Conservation (phyloP, 495 filamentous ascomycete genomes). For the Platismatia glauca region DNA sequence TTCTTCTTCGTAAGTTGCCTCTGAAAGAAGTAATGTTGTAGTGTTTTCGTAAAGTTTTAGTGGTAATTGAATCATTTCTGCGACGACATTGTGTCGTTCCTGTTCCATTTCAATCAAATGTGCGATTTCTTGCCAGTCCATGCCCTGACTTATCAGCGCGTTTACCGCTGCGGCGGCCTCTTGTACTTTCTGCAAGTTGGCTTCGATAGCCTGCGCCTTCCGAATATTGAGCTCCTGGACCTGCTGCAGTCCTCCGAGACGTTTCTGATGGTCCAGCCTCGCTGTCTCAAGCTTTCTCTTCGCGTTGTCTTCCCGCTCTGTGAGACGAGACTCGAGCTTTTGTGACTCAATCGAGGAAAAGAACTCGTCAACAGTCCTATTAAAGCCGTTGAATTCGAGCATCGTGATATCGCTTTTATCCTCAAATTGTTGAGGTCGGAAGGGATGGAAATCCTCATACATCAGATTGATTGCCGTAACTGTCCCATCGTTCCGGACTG, state of each 20-base stretch:
- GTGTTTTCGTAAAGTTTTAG: slow-evolving; percentile 84
- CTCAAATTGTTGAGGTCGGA: slow-evolving; percentile 75
- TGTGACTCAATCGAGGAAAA: slow-evolving; percentile 95
- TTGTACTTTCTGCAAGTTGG: slow-evolving; percentile 78
- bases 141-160: slow-evolving; percentile 76
- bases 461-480: slow-evolving; percentile 42
- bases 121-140: slow-evolving; percentile 93
- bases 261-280: slow-evolving; percentile 68
- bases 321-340: slow-evolving; percentile 73
- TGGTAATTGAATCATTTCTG: slow-evolving; percentile 76
- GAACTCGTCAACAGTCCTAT: slow-evolving; percentile 90
- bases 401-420: slow-evolving; percentile 53
- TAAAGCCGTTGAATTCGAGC: slow-evolving; percentile 72
- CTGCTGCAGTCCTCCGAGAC: slow-evolving; percentile 71
- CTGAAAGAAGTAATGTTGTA: slow-evolving; percentile 68
- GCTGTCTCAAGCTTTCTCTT: slow-evolving; percentile 75
- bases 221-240: slow-evolving; percentile 74
- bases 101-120: slow-evolving; percentile 82
- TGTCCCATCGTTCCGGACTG: slow-evolving; percentile 28
- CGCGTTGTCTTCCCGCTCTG: slow-evolving; percentile 71
- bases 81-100: slow-evolving; percentile 69
- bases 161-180: slow-evolving; percentile 90
- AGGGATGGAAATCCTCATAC: slow-evolving; percentile 95
- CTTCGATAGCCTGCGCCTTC: slow-evolving; percentile 82
- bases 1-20: slow-evolving; percentile 52